These are phyloP conservation scores for Serendipita sp. DNA, from an alignment of 768 basidiomycete species.

Conservation along the genomic window DNA sequence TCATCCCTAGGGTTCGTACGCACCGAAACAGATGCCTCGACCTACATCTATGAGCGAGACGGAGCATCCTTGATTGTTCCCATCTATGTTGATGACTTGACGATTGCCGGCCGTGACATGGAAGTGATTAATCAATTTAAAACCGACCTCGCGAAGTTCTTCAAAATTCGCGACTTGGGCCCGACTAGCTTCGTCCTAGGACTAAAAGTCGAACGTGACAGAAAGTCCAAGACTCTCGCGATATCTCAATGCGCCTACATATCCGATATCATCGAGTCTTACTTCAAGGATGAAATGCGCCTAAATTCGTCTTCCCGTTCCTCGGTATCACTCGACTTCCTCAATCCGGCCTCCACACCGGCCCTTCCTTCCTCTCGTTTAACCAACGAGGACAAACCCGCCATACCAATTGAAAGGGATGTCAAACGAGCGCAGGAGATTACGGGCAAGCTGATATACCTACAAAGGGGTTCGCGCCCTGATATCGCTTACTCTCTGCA, in stretches of 20 bases:
- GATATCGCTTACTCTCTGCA: slow-evolving; percentile 18
- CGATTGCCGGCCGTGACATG: not conserved
- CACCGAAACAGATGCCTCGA: slow-evolving; percentile 16
- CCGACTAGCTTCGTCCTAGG: slow-evolving; percentile 8
- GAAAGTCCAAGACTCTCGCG: not conserved
- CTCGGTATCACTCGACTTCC: not conserved
- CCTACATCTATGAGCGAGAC: slow-evolving; percentile 17
- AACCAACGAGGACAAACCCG: not conserved
- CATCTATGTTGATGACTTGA: slow-evolving; percentile 7
- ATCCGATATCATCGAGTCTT: not conserved
- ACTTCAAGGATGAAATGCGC: not conserved
- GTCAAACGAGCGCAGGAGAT: not conserved
- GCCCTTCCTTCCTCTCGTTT: not conserved
- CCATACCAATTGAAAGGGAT: not conserved
- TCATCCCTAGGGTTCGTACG: slow-evolving; percentile 8
- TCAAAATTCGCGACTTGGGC: slow-evolving; percentile 13
- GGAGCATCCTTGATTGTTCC: slow-evolving; percentile 12
- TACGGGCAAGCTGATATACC: not conserved
- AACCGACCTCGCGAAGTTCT: slow-evolving; percentile 8
- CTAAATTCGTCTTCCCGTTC: not conserved
- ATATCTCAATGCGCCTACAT: not conserved
- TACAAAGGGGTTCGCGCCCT: slow-evolving; percentile 10
- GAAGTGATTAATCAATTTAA: slow-evolving; percentile 4
- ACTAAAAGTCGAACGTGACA: slow-evolving; percentile 18
- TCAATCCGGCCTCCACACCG: not conserved